These are phyloP conservation scores for Paraconiothyrium sp. DNA, from an alignment of 2,329 filamentous ascomycete species.

Conservation along the genomic window DNA sequence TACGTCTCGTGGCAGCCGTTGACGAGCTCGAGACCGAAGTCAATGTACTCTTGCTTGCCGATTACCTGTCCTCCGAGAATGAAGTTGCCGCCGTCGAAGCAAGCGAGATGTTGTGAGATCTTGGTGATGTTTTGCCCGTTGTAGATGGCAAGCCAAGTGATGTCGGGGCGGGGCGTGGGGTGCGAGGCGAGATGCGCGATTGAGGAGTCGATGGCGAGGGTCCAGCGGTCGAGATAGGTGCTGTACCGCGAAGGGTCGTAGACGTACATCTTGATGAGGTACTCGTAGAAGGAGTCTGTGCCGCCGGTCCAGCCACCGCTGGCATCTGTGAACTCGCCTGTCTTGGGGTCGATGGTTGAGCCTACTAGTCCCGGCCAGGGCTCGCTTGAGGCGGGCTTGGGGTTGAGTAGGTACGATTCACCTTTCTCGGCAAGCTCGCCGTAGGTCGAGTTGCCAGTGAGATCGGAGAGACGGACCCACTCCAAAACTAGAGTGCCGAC, in stretches of 20 bases:
- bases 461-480: slow-evolving; percentile 82
- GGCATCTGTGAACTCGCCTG: slow-evolving; percentile 73
- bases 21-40: slow-evolving; percentile 78
- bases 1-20: slow-evolving; percentile 81
- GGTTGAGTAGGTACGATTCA: slow-evolving; percentile 74
- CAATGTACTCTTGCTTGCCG: slow-evolving; percentile 69
- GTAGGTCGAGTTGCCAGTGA: slow-evolving; percentile 75
- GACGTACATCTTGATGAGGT: slow-evolving; percentile 89
- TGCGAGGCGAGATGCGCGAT: slow-evolving; percentile 76
- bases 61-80: slow-evolving; percentile 81
- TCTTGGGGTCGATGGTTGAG: slow-evolving; percentile 69
- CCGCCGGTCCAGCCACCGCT: slow-evolving; percentile 80
- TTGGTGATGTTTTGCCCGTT: slow-evolving; percentile 54
- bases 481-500: slow-evolving; percentile 83
- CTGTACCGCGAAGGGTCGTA: slow-evolving; percentile 74
- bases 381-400: slow-evolving; percentile 69
- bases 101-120: slow-evolving; percentile 67
- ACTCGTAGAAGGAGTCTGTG: slow-evolving; percentile 86
- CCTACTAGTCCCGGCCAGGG: slow-evolving; percentile 83
- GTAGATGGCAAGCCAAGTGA: slow-evolving; percentile 76
- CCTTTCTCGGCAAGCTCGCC: slow-evolving; percentile 71
- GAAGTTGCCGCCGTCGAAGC: slow-evolving; percentile 87
- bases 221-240: slow-evolving; percentile 76
- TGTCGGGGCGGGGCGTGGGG: slow-evolving; percentile 70
- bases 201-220: slow-evolving; percentile 76